Evolutionary conservation across 306 rosid genomes (phyloP).

Genomic region (Inga oerstediana): DNA sequence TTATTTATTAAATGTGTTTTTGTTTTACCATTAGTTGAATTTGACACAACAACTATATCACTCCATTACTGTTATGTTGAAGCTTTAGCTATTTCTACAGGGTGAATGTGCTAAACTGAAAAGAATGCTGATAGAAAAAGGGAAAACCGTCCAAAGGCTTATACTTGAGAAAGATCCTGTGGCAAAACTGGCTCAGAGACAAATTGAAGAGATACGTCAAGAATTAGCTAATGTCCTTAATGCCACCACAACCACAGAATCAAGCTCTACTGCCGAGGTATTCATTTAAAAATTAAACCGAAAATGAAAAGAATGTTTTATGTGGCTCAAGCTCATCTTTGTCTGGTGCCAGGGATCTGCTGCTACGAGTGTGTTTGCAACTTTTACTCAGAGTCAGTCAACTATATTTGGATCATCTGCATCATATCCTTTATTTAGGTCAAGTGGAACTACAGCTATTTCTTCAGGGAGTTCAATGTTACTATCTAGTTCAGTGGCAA

Average conservation of each 20-base stretch:
- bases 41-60: background rate
- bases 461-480: conserved; percentile 58
- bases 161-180: background rate
- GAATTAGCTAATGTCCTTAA: background rate
- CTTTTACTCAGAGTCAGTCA: conserved; percentile 55
- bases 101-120: background rate
- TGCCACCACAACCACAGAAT: background rate
- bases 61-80: background rate
- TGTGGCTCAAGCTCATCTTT: conserved; percentile 35
- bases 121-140: background rate
- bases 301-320: background rate
- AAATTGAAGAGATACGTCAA: background rate
- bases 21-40: background rate
- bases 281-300: background rate
- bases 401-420: conserved; percentile 57
- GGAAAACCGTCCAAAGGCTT: background rate
- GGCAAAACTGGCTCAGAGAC: background rate
- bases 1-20: background rate
- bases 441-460: conserved; percentile 45
- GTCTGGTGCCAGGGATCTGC: conserved; percentile 15
- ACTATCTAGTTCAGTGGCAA: conserved; percentile 49
- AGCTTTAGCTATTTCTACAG: background rate
- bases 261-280: background rate
- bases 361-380: conserved; percentile 43
- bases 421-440: conserved; percentile 47